A percentile compares a stretch with the other conserved stretches of the same genome.
Conservation (phyloP, 1,139 yeast genomes). For the Blastobotrys indianensis region DNA sequence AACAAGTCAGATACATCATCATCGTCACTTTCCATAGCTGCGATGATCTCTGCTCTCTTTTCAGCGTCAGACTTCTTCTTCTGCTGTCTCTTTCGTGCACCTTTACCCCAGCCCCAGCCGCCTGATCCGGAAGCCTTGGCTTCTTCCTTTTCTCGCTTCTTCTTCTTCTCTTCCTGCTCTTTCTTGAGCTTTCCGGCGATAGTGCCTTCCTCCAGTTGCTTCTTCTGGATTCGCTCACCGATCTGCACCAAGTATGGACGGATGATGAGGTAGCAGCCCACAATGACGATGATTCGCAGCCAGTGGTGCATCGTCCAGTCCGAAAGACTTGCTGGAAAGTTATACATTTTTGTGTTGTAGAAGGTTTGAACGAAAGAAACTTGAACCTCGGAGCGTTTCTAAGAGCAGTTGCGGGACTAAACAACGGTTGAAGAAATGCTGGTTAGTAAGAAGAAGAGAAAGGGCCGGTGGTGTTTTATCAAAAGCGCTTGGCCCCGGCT, state of each 20-base stretch:
- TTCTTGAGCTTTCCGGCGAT: slow-evolving; percentile 12
- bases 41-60: slow-evolving; percentile 5
- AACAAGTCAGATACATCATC: slow-evolving; percentile 12
- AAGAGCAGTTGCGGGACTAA: neutral
- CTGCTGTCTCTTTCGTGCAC: slow-evolving; percentile 15
- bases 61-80: slow-evolving; percentile 4
- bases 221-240: slow-evolving; percentile 45
- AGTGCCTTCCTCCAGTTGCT: slow-evolving; percentile 36
- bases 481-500: no score
- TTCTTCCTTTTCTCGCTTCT: slow-evolving; percentile 1
- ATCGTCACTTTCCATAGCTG: slow-evolving; percentile 12
- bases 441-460: neutral
- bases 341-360: slow-evolving; percentile 14
- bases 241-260: slow-evolving; percentile 23
- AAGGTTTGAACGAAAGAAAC: neutral
- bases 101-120: slow-evolving; percentile 19
- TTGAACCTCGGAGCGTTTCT: slow-evolving; percentile 1
- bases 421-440: neutral
- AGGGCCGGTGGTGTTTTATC: neutral
- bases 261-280: slow-evolving; percentile 23
- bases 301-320: slow-evolving; percentile 25
- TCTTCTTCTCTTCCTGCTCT: slow-evolving; percentile 9
- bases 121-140: slow-evolving; percentile 2
- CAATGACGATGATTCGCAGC: slow-evolving; percentile 24
- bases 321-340: slow-evolving; percentile 22